phyloP scores from a whole-genome alignment of 495 filamentous ascomycete genomes.

The Aspergillus nanangensis region DNA sequence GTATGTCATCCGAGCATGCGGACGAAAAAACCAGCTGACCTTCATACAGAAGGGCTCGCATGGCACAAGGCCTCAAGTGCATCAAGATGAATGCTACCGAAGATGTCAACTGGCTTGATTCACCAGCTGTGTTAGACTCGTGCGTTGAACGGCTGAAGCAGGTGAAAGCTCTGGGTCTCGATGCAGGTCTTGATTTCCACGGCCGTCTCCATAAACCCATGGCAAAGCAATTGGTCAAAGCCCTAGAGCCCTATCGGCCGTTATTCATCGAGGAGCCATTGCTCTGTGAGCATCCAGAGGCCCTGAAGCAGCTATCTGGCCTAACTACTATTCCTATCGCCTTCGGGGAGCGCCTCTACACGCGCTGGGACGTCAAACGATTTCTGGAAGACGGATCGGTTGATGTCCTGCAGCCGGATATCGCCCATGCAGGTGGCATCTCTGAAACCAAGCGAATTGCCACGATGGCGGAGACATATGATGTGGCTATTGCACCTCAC shows the following conservation, averaged over 20 bases:
- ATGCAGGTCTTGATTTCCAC: constrained; percentile 75
- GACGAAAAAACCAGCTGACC: background rate
- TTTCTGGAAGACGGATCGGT: constrained; percentile 67
- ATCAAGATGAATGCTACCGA: constrained; percentile 86
- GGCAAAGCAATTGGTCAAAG: constrained; percentile 75
- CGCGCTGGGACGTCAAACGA: constrained; percentile 70
- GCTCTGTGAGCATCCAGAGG: constrained; percentile 66
- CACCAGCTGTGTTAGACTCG: constrained; percentile 56
- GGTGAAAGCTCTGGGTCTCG: constrained; percentile 69
- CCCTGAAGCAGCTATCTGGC: constrained; percentile 61
- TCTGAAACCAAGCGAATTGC: constrained; percentile 70
- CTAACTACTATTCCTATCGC: constrained; percentile 66
- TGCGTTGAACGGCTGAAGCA: constrained; percentile 65
- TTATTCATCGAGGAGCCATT: constrained; percentile 80
- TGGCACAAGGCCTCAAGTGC: constrained; percentile 66
- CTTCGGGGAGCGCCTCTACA: constrained; percentile 71
- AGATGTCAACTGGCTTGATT: constrained; percentile 78
- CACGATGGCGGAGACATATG: constrained; percentile 71
- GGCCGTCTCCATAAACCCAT: constrained; percentile 76
- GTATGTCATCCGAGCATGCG: constrained; percentile 21
- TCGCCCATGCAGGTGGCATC: constrained; percentile 75
- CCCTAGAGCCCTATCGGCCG: constrained; percentile 65
- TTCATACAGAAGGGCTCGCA: constrained; percentile 46
- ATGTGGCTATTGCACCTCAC: constrained; percentile 75
- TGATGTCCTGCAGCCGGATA: constrained; percentile 74